These are phyloP conservation scores for Spirogloea muscicola DNA, from an alignment of 139 green algal genomes.

Conservation along the genomic window DNA sequence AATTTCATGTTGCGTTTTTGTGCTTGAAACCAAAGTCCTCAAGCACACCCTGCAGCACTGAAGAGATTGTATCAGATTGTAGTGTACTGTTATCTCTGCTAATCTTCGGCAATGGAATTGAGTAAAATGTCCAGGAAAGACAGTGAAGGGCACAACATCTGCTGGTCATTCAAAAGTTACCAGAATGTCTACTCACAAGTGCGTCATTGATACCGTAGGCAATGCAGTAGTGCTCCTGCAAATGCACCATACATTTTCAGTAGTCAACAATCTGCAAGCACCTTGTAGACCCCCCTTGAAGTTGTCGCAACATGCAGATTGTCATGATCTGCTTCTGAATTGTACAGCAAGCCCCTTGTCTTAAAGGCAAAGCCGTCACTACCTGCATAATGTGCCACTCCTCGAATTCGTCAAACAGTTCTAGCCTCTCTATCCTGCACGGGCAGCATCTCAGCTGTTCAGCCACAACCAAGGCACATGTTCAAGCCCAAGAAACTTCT, in stretches of 20 bases:
- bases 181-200: slow-evolving; percentile 15
- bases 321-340: neutral
- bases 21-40: neutral
- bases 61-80: neutral
- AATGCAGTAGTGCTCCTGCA: slow-evolving; percentile 85
- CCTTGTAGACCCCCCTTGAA: slow-evolving; percentile 18
- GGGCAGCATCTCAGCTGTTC: neutral
- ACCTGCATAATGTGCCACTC: slow-evolving; percentile 95
- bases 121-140: neutral
- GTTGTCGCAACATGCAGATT: slow-evolving; percentile 3
- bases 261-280: too few relatives aligned
- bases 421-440: slow-evolving; percentile 57
- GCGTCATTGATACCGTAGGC: slow-evolving; percentile 68
- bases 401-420: slow-evolving; percentile 92
- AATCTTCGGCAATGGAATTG: neutral
- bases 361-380: too few relatives aligned
- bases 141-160: neutral
- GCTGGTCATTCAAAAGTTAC: neutral
- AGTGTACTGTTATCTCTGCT: neutral
- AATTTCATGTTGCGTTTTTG: too few relatives aligned
- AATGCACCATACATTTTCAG: too few relatives aligned
- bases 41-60: neutral
- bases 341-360: too few relatives aligned
- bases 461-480: neutral
- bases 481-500: too few relatives aligned